Percentiles rank a stretch among this genome's conserved stretches.
phyloP scores from a whole-genome alignment of 768 basidiomycete genomes.

The Mycena epipterygia region DNA sequence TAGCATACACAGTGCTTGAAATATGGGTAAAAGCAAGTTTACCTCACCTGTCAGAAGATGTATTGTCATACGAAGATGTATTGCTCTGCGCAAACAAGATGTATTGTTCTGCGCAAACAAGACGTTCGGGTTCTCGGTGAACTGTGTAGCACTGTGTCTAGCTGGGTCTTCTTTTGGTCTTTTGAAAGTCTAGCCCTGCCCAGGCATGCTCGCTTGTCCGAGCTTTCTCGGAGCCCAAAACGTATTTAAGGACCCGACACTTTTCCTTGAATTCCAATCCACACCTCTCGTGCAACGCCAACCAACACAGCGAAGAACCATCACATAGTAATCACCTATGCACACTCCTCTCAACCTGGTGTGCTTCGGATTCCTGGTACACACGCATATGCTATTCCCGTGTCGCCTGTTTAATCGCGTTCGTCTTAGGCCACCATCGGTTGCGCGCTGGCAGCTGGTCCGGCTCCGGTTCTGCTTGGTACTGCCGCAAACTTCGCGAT shows the following conservation, averaged over 20 bases:
- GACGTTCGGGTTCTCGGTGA: background rate
- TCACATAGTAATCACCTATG: background rate
- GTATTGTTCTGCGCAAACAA: no score
- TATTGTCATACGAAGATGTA: background rate
- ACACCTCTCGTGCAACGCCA: background rate
- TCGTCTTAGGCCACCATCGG: background rate
- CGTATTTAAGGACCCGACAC: background rate
- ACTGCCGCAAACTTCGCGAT: conserved; percentile 16
- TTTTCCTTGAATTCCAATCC: background rate
- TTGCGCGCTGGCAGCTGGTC: background rate
- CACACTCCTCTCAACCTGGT: background rate
- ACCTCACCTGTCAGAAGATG: background rate
- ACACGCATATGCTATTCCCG: no score
- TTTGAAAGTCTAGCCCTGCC: no score
- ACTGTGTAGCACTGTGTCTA: background rate
- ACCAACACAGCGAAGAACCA: background rate
- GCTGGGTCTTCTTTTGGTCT: background rate
- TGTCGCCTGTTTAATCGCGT: background rate
- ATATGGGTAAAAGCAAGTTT: background rate
- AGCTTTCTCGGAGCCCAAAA: no score
- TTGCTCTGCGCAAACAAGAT: background rate
- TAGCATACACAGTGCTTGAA: background rate
- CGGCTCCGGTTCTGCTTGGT: conserved; percentile 8
- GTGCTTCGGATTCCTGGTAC: no score
- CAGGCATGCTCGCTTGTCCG: background rate